phyloP scores from a whole-genome alignment of 495 filamentous ascomycete genomes.

The Trichodelitschia bisporula region DNA sequence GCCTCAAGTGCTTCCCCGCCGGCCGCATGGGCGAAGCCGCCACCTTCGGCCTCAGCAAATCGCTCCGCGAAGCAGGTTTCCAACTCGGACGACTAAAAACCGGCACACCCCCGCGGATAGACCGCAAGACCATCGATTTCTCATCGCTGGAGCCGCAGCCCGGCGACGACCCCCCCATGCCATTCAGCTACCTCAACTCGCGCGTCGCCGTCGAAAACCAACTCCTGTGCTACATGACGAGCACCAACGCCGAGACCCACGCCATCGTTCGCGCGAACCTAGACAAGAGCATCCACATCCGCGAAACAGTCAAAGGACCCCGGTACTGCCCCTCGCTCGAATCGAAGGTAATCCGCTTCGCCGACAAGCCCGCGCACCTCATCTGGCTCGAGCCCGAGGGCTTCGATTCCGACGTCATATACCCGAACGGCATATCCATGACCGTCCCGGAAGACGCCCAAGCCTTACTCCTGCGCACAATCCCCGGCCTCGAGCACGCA shows the following conservation, averaged over 20 bases:
- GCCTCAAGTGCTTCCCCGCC: constrained; percentile 57
- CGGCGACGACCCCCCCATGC: constrained; percentile 67
- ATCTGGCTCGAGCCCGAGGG: constrained; percentile 97
- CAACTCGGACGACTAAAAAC: constrained; percentile 82
- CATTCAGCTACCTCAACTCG: constrained; percentile 78
- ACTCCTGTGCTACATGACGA: constrained; percentile 56
- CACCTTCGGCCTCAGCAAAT: constrained; percentile 83
- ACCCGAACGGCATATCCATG: constrained; percentile 95
- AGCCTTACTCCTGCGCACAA: constrained; percentile 56
- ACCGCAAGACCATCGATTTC: constrained; percentile 64
- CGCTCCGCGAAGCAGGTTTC: constrained; percentile 72
- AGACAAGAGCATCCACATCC: constrained; percentile 82
- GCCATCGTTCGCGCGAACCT: constrained; percentile 69
- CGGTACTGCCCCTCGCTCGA: constrained; percentile 91
- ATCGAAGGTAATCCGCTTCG: constrained; percentile 79
- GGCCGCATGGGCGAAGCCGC: constrained; percentile 88
- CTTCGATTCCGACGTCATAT: constrained; percentile 72
- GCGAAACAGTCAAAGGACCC: constrained; percentile 83
- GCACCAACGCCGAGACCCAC: constrained; percentile 64
- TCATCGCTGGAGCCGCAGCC: constrained; percentile 38
- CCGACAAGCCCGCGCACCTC: constrained; percentile 50
- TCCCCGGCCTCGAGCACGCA: constrained; percentile 68
- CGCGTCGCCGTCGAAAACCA: constrained; percentile 55
- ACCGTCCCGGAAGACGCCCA: constrained; percentile 76
- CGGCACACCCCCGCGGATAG: constrained; percentile 75